Conservation (phyloP, 2,329 filamentous ascomycete genomes). For the Pyrenochaeta sp. region DNA sequence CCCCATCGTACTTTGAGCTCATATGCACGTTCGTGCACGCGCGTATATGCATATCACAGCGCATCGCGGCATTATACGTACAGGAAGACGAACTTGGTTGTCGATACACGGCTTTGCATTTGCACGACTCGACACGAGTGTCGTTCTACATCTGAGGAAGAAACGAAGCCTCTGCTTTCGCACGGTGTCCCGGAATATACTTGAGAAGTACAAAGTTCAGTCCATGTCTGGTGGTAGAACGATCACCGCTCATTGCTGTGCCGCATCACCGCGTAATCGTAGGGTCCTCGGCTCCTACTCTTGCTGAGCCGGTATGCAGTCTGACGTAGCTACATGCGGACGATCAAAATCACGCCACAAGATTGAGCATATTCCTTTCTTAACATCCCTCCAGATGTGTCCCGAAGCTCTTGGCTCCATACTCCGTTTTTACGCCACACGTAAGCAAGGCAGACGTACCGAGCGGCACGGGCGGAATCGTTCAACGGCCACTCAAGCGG, state of each 20-base stretch:
- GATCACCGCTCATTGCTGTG: slow-evolving; percentile 1
- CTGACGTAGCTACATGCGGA: slow-evolving; percentile 2
- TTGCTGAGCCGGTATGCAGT: not conserved
- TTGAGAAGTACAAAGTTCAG: too few species aligned
- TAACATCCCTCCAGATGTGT: not conserved
- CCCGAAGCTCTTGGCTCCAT: not conserved
- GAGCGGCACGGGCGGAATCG: slow-evolving; percentile 20
- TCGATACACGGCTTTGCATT: not conserved
- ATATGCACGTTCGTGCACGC: slow-evolving; percentile 11
- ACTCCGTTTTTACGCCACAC: slow-evolving; percentile 5
- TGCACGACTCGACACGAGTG: not conserved
- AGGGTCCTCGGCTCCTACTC: slow-evolving; percentile 4
- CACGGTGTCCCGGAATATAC: not conserved
- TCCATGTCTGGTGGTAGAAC: not conserved
- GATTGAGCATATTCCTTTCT: not conserved
- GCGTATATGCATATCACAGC: slow-evolving; percentile 21
- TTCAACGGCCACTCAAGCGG: slow-evolving; percentile 22
- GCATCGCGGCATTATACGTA: slow-evolving; percentile 11
- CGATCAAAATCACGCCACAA: not conserved
- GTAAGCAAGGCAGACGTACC: slow-evolving; percentile 15
- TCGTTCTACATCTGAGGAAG: too few species aligned
- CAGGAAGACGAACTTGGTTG: not conserved
- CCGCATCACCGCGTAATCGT: slow-evolving; percentile 9
- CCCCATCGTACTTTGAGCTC: not conserved
- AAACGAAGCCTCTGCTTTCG: not conserved